phyloP scores from a whole-genome alignment of 225 moss, liverwort and hornwort species.

The Ulota crispa region DNA sequence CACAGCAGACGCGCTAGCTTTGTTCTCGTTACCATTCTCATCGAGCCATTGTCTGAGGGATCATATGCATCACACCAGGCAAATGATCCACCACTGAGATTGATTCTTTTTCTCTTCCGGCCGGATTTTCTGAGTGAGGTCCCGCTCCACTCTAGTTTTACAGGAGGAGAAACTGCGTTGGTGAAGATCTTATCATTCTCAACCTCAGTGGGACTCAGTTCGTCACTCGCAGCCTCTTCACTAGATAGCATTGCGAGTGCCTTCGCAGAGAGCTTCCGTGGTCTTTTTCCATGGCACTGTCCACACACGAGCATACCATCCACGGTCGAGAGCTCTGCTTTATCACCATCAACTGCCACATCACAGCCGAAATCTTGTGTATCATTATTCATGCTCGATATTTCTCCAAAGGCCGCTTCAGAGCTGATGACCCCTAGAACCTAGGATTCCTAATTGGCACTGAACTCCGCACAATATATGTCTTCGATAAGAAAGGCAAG shows the following conservation, averaged over 20 bases:
- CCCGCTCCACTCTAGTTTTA: slow-evolving; percentile 55
- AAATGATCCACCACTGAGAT: slow-evolving; percentile 40
- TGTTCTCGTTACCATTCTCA: slow-evolving; percentile 33
- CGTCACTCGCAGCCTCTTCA: slow-evolving; percentile 37
- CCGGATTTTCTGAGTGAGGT: slow-evolving; percentile 52
- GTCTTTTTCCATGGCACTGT: slow-evolving; percentile 57
- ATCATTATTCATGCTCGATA: slow-evolving; percentile 5
- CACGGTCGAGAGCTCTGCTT: slow-evolving; percentile 42
- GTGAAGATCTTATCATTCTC: slow-evolving; percentile 39
- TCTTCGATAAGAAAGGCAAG: not conserved
- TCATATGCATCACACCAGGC: slow-evolving; percentile 43
- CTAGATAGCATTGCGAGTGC: slow-evolving; percentile 46
- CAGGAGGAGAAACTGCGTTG: slow-evolving; percentile 40
- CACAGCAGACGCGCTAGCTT: slow-evolving; percentile 30
- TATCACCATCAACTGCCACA: slow-evolving; percentile 55
- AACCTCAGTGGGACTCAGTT: slow-evolving; percentile 31
- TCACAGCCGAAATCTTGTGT: slow-evolving; percentile 13
- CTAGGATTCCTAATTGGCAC: not conserved
- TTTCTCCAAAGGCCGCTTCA: not conserved
- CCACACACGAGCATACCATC: slow-evolving; percentile 60
- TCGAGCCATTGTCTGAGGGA: slow-evolving; percentile 20
- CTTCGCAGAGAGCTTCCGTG: slow-evolving; percentile 54
- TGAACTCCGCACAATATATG: not conserved
- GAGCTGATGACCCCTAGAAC: not conserved
- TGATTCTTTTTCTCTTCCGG: slow-evolving; percentile 55